Evolutionary conservation across 345 rosid species (phyloP).

Genomic region (Hibiscus syriacus): DNA sequence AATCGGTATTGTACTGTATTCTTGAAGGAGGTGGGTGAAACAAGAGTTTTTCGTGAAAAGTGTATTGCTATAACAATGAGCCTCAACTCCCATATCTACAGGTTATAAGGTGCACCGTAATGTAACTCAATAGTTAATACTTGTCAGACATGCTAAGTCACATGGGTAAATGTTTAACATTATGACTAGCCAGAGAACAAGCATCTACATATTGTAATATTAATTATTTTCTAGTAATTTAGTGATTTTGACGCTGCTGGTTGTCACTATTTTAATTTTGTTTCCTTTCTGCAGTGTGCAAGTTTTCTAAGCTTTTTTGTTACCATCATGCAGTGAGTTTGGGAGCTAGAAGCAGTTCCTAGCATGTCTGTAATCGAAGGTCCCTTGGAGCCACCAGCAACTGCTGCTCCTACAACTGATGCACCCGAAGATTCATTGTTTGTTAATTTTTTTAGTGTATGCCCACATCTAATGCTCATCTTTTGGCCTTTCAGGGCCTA

Average conservation of each 20-base stretch:
- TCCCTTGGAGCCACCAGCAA: conserved; percentile 48
- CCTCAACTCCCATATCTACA: too few relatives aligned
- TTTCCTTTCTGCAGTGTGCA: not conserved
- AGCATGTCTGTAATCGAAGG: conserved; percentile 50
- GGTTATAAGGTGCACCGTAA: too few relatives aligned
- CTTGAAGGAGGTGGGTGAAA: not conserved
- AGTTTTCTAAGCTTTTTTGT: not conserved
- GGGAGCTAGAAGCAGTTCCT: conserved; percentile 64
- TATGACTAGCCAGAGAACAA: not conserved
- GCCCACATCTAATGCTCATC: conserved; percentile 1
- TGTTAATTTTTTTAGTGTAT: conserved; percentile 54
- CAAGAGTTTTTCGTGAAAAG: not conserved
- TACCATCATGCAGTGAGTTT: conserved; percentile 35
- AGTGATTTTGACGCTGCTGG: not conserved
- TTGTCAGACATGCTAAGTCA: not conserved
- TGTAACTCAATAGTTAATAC: not conserved
- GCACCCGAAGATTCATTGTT: conserved; percentile 47
- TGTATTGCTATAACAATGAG: not conserved
- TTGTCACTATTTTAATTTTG: not conserved
- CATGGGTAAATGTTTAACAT: not conserved
- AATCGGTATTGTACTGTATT: not conserved
- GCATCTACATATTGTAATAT: not conserved
- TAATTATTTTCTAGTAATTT: not conserved
- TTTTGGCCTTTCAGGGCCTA: not conserved
- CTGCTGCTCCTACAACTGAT: conserved; percentile 29